Evolutionary conservation across 768 basidiomycete species (phyloP), one percentile per base, ranked within the genome.

Genomic region (Pulveroboletus frians): DNA sequence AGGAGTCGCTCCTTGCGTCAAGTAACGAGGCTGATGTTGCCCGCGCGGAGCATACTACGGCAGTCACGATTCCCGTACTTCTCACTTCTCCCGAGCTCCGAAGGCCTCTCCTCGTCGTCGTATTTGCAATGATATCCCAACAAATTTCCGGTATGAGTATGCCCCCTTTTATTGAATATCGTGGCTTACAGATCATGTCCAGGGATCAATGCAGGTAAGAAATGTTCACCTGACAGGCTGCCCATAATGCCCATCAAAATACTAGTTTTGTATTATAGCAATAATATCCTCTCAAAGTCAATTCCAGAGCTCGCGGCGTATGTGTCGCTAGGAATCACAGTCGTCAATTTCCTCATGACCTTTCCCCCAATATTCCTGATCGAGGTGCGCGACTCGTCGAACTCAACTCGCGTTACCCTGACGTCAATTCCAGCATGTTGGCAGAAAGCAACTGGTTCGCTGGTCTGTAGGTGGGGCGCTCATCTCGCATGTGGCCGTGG

Each of bases 241-340:
- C 5, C 26, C 9, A 26, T 43, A 13, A 17, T 41, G 32, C 46
- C 49, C 50, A 55, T 46, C 20, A 20, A 26, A 26, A 27, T 50
- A 26, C 23, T 62, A 85, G 92, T 95, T 23, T 74, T 95, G 47
- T 95, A 92, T 66, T 95, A 94, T 69, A 90, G 87, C 69, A 93
- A 91, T 56, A 79, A 84, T 41, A 96, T 96, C 55, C 77, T 96
- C 21, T 79, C 83, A 21, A 85, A 80, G 50, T 77, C 90, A 3
- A 71, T 96, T 47, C 91, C 92, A 14, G 77, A 86, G 15, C 65
- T 84, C 20, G 92, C 88, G 0, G 81, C 89, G 17, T 85, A 89
- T 56, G 78, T 94, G 17, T 92, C 92, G 2, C 67, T 96, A 3
- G 86, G 83, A 15, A 88, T 95, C 43, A 87, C 92, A 0, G 61